These are phyloP conservation scores for Aureoboletus auriporus DNA, from an alignment of 768 basidiomycete species.

Conservation along the genomic window DNA sequence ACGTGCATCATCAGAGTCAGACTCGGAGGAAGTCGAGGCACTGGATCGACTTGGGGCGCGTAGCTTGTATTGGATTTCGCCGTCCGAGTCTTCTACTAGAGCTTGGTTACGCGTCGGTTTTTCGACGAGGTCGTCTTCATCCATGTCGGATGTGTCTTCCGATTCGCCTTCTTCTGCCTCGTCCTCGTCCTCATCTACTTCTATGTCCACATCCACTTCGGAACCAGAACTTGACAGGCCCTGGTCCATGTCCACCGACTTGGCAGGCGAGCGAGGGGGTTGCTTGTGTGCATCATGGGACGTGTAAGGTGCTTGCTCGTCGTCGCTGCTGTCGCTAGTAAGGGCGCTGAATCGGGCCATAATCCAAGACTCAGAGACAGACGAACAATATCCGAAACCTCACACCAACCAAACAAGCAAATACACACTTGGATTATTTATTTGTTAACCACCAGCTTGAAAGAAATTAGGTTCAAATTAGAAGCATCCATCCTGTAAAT, in stretches of 20 bases:
- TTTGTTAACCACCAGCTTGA: too few relatives aligned
- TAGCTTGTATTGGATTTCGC: conserved; percentile 45
- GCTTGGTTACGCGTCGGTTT: conserved; percentile 38
- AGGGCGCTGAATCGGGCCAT: conserved; percentile 73
- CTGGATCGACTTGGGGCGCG: conserved; percentile 33
- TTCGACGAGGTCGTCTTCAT: conserved; percentile 44
- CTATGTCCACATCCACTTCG: conserved; percentile 27
- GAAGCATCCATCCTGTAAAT: too few relatives aligned
- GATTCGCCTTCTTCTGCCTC: conserved; percentile 36
- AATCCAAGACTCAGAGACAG: conserved; percentile 1
- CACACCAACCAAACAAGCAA: conserved; percentile 28
- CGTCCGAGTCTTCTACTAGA: conserved; percentile 52
- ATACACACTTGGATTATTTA: conserved; percentile 7
- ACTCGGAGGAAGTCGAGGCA: conserved; percentile 24
- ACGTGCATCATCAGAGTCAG: conserved; percentile 16
- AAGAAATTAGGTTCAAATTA: too few relatives aligned
- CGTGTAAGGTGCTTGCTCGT: conserved; percentile 39
- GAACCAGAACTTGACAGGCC: conserved; percentile 24
- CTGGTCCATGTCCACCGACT: conserved; percentile 30
- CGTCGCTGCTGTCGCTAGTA: conserved; percentile 53
- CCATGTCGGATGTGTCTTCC: conserved; percentile 43
- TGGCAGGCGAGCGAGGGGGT: conserved; percentile 14
- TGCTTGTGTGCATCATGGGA: conserved; percentile 22
- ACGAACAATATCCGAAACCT: conserved; percentile 21
- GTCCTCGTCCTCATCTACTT: conserved; percentile 33